Percentiles rank a stretch among this genome's conserved stretches.
phyloP scores from a whole-genome alignment of 2,329 filamentous ascomycete genomes.

The Harringtonia lauricola region DNA sequence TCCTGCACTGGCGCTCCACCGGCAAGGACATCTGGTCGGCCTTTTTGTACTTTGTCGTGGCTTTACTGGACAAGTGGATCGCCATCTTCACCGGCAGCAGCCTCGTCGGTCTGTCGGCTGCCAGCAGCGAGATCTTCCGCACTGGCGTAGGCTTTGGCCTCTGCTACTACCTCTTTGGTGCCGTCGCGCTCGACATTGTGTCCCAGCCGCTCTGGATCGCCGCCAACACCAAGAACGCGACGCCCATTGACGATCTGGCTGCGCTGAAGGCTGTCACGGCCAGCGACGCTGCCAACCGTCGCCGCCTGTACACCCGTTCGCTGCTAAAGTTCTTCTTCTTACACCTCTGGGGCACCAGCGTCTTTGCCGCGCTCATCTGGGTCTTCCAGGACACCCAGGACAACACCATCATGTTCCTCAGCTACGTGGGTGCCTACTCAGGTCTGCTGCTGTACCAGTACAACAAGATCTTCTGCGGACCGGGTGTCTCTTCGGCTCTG shows the following conservation, averaged over 20 bases:
- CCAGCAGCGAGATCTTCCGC: conserved; percentile 24
- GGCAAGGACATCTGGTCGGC: conserved; percentile 36
- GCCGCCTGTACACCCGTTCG: conserved; percentile 38
- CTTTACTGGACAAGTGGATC: conserved; percentile 21
- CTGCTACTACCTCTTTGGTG: conserved; percentile 45
- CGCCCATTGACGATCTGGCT: conserved; percentile 26
- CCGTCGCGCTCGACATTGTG: conserved; percentile 43
- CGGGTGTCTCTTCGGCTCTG: conserved; percentile 33
- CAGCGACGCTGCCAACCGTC: conserved; percentile 30
- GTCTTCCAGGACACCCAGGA: conserved; percentile 26
- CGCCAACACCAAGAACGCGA: conserved; percentile 28
- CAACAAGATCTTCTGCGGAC: conserved; percentile 39
- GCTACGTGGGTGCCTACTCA: conserved; percentile 20
- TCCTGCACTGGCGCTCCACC: conserved; percentile 20
- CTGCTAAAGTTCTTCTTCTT: conserved; percentile 36
- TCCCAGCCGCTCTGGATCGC: conserved; percentile 36
- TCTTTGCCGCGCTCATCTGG: conserved; percentile 39
- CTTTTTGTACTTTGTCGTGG: conserved; percentile 21
- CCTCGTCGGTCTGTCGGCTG: conserved; percentile 10
- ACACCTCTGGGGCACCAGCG: conserved; percentile 37
- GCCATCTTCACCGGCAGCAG: conserved; percentile 13
- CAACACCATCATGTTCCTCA: conserved; percentile 35
- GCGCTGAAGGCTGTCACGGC: conserved; percentile 32
- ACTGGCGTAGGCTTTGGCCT: conserved; percentile 42
- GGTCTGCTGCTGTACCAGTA: conserved; percentile 43